Evolutionary conservation across 2,329 filamentous ascomycete species (phyloP), one percentile per base, ranked within the genome.

Genomic region (Rutstroemia sp.): DNA sequence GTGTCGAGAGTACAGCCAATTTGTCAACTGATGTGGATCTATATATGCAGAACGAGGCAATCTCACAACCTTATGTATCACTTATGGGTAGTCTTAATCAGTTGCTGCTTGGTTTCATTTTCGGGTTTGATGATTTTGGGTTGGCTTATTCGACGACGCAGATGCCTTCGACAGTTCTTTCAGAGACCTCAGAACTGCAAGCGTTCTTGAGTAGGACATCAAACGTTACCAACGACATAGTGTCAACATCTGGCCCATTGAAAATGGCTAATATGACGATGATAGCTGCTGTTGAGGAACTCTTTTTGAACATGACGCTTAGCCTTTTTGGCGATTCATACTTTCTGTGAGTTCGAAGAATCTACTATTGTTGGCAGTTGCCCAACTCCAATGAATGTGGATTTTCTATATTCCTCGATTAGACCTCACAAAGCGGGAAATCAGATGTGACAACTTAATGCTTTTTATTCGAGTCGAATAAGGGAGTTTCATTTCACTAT

Each of bases 311-410:
- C 47, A 25, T 30, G 19, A 49, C 47, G 9, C 47, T 49, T 7
- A 38, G 47, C 37, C 47, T 49, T 19, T 49, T 49, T 49, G 34
- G 47, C 47, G 47, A 49, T 37, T 21, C 47, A 17, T 49, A 30
- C 23, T 49, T 49, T 49, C 27, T 49, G 47, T 49, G 27, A 34
- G 47, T 38, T 17, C 14, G 8, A 41, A 41, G 27, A 30, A 30
- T 30, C 27, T 30, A 30, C 27, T 30, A 30, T 5, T 30, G 27
- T 30, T 10, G 8, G 27, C 27, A 30, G 27, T 30, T 30, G 9
- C 8, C 8, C 8, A 30, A 30, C 8, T 30, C n/a, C 27, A 30
- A 30, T 30, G 27, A 30, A 30, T 30, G 27, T 30, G 27, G 8
- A 30, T 8, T 10, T 30, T 30, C 9, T 7, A 30, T 30, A 30